A percentile compares a stretch with the other conserved stretches of the same genome.
Conservation (phyloP, 169 alveolate species). For the Eimeria necatrix region DNA sequence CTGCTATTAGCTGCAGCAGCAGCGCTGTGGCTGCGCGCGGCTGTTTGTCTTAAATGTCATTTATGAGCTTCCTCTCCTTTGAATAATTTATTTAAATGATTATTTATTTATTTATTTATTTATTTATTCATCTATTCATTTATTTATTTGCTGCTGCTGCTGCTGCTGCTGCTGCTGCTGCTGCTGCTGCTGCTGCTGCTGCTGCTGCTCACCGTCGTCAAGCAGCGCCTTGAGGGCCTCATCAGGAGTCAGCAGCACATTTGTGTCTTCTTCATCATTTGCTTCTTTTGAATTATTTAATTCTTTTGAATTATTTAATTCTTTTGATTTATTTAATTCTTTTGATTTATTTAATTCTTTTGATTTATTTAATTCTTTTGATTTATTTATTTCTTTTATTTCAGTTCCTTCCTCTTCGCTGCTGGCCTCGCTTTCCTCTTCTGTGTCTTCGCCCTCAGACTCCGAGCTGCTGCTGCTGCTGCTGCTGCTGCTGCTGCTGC, state of each 20-base stretch:
- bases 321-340: not conserved
- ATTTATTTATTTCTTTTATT: not conserved
- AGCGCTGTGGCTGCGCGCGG: no score
- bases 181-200: not conserved
- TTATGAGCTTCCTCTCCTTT: no score
- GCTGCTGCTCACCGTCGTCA: conserved; percentile 6
- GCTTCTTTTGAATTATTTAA: not conserved
- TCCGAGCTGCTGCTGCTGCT: not conserved
- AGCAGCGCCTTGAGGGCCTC: not conserved
- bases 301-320: not conserved
- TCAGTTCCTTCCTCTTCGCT: not conserved
- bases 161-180: not conserved
- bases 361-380: not conserved
- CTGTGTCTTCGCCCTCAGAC: not conserved
- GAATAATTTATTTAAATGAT: no score
- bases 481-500: not conserved
- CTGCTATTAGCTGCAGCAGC: no score
- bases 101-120: no score
- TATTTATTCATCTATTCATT: not conserved
- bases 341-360: not conserved
- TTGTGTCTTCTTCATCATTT: not conserved
- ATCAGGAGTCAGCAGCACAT: not conserved
- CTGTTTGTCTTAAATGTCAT: no score
- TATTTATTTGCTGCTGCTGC: not conserved
- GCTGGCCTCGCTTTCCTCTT: not conserved